A percentile compares a stretch with the other conserved stretches of the same genome.
phyloP scores from a whole-genome alignment of 2,329 filamentous ascomycete species.

The Scedosporium aurantiacum region DNA sequence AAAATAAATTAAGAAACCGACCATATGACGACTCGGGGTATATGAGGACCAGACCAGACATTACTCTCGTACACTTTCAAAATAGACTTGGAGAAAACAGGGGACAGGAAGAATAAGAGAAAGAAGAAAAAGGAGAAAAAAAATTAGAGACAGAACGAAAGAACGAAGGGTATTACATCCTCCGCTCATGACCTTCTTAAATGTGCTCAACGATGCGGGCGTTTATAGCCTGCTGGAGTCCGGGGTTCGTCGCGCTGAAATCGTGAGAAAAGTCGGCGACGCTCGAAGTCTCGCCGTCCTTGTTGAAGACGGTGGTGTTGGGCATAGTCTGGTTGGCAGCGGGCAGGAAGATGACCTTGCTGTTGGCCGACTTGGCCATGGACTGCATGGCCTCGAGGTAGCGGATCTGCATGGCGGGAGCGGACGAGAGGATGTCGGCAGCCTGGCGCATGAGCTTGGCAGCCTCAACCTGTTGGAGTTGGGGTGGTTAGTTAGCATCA shows the following conservation, averaged over 20 bases:
- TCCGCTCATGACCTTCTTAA: slow-evolving; percentile 26
- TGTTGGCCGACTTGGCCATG: slow-evolving; percentile 91
- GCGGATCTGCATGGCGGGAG: slow-evolving; percentile 95
- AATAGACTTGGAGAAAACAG: no score
- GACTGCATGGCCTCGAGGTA: slow-evolving; percentile 98
- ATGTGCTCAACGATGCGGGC: slow-evolving; percentile 78
- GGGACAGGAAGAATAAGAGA: no score
- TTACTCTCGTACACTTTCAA: no score
- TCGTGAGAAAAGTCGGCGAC: slow-evolving; percentile 38
- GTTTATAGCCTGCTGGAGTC: slow-evolving; percentile 73
- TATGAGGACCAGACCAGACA: no score
- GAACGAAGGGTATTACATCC: background rate
- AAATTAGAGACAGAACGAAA: no score
- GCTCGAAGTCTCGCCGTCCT: slow-evolving; percentile 28
- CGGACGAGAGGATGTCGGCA: slow-evolving; percentile 82
- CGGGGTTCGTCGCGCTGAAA: slow-evolving; percentile 41
- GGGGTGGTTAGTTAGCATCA: slow-evolving; percentile 5
- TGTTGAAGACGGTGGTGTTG: slow-evolving; percentile 25
- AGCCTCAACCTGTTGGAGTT: slow-evolving; percentile 57
- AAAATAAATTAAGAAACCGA: no score
- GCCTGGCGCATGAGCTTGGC: slow-evolving; percentile 91
- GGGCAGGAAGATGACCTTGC: slow-evolving; percentile 78
- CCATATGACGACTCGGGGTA: no score
- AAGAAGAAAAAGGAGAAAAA: no score
- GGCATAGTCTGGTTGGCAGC: slow-evolving; percentile 42